Base-by-base conservation (phyloP, 805 yeast genomes). In the Sugiyamaella smithiae region DNA sequence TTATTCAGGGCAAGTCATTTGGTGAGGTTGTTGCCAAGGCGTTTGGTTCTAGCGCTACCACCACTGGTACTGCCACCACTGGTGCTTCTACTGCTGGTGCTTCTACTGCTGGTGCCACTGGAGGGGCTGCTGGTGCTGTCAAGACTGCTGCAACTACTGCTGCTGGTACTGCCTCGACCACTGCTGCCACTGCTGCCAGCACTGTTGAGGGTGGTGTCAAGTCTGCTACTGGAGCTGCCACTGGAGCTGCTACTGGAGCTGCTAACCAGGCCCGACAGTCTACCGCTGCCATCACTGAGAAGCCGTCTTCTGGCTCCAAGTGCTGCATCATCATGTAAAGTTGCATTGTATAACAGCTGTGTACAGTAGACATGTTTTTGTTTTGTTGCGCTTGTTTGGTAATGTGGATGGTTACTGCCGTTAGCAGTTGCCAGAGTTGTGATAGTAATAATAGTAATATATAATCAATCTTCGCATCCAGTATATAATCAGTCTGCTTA, bases 11-110 rank as follows among this genome's bases (percentile, higher is more conserved):
- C 61, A 66, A 71, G 53, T 63, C 73, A 31, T 88, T 88, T 69
- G 82, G 71, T 61, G 67, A 72, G 51, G 69, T 70, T 35, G 75
- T 69, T 17, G 20, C 57, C 44, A 58, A 52, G 52, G 63, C 40
- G 4, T 17, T 25, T 17, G 50, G 46, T 12, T 81, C 87, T 26
- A 31, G 33, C n/a, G 25, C 22, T 23, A 25, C 42, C 14, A 9
- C 41, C 16, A 43, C 90, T 29, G n/a, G n/a, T n/a, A n/a, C n/a
- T n/a, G n/a, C n/a, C n/a, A n/a, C n/a, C n/a, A n/a, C n/a, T n/a
- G n/a, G n/a, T n/a, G n/a, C n/a, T n/a, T n/a, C n/a, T n/a, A 78
- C 95, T 45, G 88, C 88, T 85, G 95, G 95, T 48, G 78, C 95
- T 45, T 87, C 88, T 85, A 95, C 95, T 68, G 88, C 95, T 38